Evolutionary conservation across 129 eudicot species (phyloP).

Genomic region (Lonicera japonica): DNA sequence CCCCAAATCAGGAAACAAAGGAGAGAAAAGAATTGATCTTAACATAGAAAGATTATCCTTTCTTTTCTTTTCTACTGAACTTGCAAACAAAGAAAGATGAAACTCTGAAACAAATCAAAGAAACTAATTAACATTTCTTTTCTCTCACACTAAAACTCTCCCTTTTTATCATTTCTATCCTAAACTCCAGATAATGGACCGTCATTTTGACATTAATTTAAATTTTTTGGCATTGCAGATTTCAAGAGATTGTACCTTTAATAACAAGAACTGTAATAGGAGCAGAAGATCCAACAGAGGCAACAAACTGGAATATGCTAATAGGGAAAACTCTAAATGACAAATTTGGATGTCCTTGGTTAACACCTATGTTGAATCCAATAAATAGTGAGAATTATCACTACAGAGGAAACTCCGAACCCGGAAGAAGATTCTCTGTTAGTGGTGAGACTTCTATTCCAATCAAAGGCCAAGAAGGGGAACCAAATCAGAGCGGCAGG

Average conservation of each 20-base stretch:
- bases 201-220: too few species aligned
- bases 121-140: too few species aligned
- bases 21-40: too few species aligned
- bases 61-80: too few species aligned
- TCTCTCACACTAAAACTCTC: too few species aligned
- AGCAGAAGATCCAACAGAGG: conserved; percentile 68
- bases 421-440: conserved; percentile 12
- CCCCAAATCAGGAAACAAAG: too few species aligned
- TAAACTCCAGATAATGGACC: too few species aligned
- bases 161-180: too few species aligned
- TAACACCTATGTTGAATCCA: conserved; percentile 46
- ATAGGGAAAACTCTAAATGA: conserved; percentile 68
- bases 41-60: too few species aligned
- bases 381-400: conserved; percentile 31
- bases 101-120: too few species aligned
- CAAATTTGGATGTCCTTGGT: conserved; percentile 58
- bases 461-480: conserved; percentile 18
- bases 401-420: conserved; percentile 15
- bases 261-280: conserved; percentile 69
- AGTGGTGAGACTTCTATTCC: conserved; percentile 7
- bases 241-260: conserved; percentile 82
- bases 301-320: conserved; percentile 67
- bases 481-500: conserved; percentile 23
- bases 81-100: too few species aligned
- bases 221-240: conserved; percentile 29